Evolutionary conservation across 106 monocot species (phyloP), one percentile per base, ranked within the genome.

Genomic region (Dendrobium officinale): DNA sequence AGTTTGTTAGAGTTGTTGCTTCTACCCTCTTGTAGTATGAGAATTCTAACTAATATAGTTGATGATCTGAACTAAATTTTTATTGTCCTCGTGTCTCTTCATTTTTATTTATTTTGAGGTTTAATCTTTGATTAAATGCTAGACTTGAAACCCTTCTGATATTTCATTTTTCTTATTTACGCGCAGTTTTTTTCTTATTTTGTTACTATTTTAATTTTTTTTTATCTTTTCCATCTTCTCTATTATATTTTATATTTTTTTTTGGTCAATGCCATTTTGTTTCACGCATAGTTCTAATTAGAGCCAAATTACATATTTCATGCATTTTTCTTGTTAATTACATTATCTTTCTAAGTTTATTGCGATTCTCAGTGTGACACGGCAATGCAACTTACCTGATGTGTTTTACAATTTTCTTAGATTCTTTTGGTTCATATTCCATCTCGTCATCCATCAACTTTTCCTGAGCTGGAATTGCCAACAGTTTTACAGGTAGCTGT

Each of bases 371-470:
- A 37, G 5, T 33, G 7, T 27, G 24, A 9, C 29, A 49, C 10
- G 5, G 26, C 13, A 76, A 48, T 8, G 24, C 13, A 27, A 22
- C 43, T 75, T 44, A 75, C 74, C 19, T 77, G 29, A 54, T 22
- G 7, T 72, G n/a, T 42, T 67, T 20, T 77, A 72, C 2, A 13
- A 40, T 37, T 77, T 55, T 75, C 76, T 80, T 83, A 98, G 97
- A 87, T 94, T 79, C 88, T 98, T 51, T 91, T 92, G 70, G 81
- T 94, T 85, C 97, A 98, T 83, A 85, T 98, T 89, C 89, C 97
- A 79, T 86, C 92, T 70, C 85, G 91, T n/a, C 85, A 89, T 88
- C 97, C 89, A 80, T 85, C 91, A 61, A 83, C 89, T 37, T 90
- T 85, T 81, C 91, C 90, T 42, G 96, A 98, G 73, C 40, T 98